These are phyloP conservation scores for Nicotiana noctiflora DNA, from an alignment of 257 asterid genomes.

Conservation along the genomic window DNA sequence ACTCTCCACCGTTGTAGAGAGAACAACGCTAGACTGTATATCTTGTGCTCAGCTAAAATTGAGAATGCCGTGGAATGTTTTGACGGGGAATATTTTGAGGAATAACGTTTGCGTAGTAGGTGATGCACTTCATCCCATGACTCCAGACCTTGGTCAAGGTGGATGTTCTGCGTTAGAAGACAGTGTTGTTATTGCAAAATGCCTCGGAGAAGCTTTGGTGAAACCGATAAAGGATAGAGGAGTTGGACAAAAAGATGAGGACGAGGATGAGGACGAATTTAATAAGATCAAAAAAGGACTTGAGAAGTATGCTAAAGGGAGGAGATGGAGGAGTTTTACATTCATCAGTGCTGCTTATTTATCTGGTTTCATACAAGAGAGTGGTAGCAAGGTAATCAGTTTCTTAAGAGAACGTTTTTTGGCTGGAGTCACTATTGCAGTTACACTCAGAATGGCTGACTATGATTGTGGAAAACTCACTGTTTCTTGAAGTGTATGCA, in stretches of 20 bases:
- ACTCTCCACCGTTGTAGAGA: slow-evolving; percentile 30
- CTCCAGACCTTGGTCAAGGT: slow-evolving; percentile 78
- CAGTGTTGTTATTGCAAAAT: slow-evolving; percentile 51
- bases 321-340: slow-evolving; percentile 71
- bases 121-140: slow-evolving; percentile 84
- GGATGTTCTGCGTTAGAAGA: slow-evolving; percentile 78
- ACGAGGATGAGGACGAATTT: slow-evolving; percentile 17
- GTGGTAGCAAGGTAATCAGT: slow-evolving; percentile 31
- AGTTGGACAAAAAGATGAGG: neutral
- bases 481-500: slow-evolving; percentile 12
- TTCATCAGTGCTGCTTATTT: slow-evolving; percentile 48
- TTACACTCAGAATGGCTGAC: slow-evolving; percentile 26
- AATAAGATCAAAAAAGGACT: slow-evolving; percentile 28
- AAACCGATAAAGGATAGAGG: neutral
- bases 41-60: slow-evolving; percentile 41
- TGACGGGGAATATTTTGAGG: slow-evolving; percentile 34
- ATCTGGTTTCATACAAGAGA: slow-evolving; percentile 54
- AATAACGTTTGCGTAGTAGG: slow-evolving; percentile 57
- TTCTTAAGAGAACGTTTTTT: slow-evolving; percentile 43
- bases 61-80: slow-evolving; percentile 57
- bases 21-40: slow-evolving; percentile 37
- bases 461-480: slow-evolving; percentile 41
- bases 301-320: slow-evolving; percentile 36
- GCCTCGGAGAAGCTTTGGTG: slow-evolving; percentile 34
- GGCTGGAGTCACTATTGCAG: slow-evolving; percentile 19